Percentiles rank a stretch among this genome's conserved stretches.
phyloP scores from a whole-genome alignment of 2,329 filamentous ascomycete species.

The Hawksworthiomyces lignivorus region DNA sequence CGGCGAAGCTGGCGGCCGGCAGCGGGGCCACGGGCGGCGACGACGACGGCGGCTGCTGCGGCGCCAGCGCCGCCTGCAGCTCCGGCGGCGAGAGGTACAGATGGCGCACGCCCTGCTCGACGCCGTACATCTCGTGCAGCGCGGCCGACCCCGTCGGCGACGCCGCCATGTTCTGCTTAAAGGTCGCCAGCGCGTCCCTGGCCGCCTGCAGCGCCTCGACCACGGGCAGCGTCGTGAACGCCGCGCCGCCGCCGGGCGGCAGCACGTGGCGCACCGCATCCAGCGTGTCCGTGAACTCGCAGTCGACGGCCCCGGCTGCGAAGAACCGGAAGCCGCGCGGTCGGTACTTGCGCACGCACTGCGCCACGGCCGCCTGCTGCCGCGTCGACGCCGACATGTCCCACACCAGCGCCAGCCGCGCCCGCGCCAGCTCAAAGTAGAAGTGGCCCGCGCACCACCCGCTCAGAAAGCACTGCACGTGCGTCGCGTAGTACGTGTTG shows the following conservation, averaged over 20 bases:
- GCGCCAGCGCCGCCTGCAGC: no score
- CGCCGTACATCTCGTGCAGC: no score
- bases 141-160: no score
- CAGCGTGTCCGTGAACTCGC: background rate
- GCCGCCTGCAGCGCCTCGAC: background rate
- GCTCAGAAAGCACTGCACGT: conserved; percentile 14
- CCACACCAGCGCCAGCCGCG: conserved; percentile 3
- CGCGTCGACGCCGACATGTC: accelerated
- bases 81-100: no score
- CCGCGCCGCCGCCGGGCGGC: no score
- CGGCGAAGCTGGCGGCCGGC: background rate
- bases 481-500: conserved; percentile 10
- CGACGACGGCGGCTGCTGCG: background rate
- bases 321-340: conserved; percentile 9
- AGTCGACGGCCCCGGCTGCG: background rate
- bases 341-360: conserved; percentile 8
- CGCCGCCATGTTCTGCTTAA: no score
- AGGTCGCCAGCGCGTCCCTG: no score
- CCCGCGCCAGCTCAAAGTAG: conserved; percentile 6
- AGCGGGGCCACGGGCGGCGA: background rate
- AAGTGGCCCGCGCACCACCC: conserved; percentile 12
- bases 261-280: background rate
- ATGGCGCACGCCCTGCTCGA: no score
- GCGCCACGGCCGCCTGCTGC: background rate
- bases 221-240: background rate